These are phyloP conservation scores for Aaosphaeria arxii DNA, from an alignment of 2,329 filamentous ascomycete genomes.

Conservation along the genomic window DNA sequence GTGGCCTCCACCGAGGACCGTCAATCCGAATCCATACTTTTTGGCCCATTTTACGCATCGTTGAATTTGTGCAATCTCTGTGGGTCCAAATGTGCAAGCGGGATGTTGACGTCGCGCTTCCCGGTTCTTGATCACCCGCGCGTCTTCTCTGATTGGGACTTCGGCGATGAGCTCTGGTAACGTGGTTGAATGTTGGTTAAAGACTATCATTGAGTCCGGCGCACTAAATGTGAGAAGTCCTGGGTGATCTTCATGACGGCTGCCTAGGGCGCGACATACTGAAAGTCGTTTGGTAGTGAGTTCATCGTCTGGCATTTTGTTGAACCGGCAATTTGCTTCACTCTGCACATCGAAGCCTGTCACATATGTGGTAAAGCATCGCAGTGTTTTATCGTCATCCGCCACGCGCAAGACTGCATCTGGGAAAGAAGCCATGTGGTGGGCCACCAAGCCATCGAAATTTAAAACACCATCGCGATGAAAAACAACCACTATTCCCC, in stretches of 20 bases:
- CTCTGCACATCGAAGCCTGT: too few relatives aligned
- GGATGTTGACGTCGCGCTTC: slow-evolving; percentile 48
- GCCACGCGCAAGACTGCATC: slow-evolving; percentile 43
- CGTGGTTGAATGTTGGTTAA: slow-evolving; percentile 46
- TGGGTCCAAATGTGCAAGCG: slow-evolving; percentile 48
- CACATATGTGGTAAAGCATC: slow-evolving; percentile 54
- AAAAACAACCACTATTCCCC: too few relatives aligned
- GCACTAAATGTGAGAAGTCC: slow-evolving; percentile 46
- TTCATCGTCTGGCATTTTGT: slow-evolving; percentile 38
- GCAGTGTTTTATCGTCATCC: slow-evolving; percentile 46
- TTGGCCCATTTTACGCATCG: slow-evolving; percentile 57
- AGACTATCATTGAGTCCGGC: slow-evolving; percentile 51
- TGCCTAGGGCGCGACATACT: slow-evolving; percentile 50
- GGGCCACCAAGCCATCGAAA: slow-evolving; percentile 48
- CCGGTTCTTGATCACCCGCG: slow-evolving; percentile 48
- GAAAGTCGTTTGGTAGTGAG: slow-evolving; percentile 47
- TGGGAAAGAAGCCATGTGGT: slow-evolving; percentile 48
- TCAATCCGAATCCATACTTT: slow-evolving; percentile 44
- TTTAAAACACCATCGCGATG: too few relatives aligned
- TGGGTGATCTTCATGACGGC: slow-evolving; percentile 35
- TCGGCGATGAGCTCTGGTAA: slow-evolving; percentile 32
- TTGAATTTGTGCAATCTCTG: slow-evolving; percentile 49
- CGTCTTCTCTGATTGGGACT: background rate
- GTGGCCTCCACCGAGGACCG: slow-evolving; percentile 58
- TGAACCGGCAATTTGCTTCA: too few relatives aligned